Evolutionary conservation across 805 yeast species (phyloP), one percentile per base, ranked within the genome.

Genomic region (Kuraishia molischiana): DNA sequence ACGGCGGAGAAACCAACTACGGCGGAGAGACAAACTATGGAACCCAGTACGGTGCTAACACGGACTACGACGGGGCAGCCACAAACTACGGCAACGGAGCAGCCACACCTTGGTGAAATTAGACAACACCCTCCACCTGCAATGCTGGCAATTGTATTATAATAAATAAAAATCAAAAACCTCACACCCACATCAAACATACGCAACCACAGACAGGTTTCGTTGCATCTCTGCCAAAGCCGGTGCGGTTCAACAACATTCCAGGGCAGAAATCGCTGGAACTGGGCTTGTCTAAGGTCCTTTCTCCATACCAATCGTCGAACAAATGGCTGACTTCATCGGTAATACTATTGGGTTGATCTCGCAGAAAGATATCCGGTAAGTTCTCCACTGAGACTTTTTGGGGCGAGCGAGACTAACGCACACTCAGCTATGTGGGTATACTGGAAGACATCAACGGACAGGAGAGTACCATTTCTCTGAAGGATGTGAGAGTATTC

Each of bases 301-400:
- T n/a, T n/a, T n/a, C n/a, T n/a, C n/a, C n/a, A n/a, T n/a, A n/a
- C n/a, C n/a, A n/a, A n/a, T n/a, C n/a, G n/a, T n/a, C n/a, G n/a
- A n/a, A n/a, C 8, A 22, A 22, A 92, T 92, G 97, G 81, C 97
- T 34, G 87, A 87, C 53, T 89, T 81, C 59, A 83, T 87, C 47
- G 97, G 97, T 8, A 85, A 85, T 57, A 80, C 90, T 37, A 85
- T 87, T 49, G 77, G 92, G 19, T 67, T 86, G 55, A 73, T 83
- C 44, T 80, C 94, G 41, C 76, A 74, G 53, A 79, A 83, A 49
- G 85, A 85, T 29, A 79, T 84, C 43, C 69, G 77, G 67, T 67
- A 54, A 33, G 70, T 54, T 15, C 14, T 13, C 6, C 2, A n/a
- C 9, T 35, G 24, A 52, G 55, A 56, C 5, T 38, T 52, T 19